These are phyloP conservation scores for Eragrostis curvula DNA, from an alignment of 176 grass and related monocot species.

Conservation along the genomic window DNA sequence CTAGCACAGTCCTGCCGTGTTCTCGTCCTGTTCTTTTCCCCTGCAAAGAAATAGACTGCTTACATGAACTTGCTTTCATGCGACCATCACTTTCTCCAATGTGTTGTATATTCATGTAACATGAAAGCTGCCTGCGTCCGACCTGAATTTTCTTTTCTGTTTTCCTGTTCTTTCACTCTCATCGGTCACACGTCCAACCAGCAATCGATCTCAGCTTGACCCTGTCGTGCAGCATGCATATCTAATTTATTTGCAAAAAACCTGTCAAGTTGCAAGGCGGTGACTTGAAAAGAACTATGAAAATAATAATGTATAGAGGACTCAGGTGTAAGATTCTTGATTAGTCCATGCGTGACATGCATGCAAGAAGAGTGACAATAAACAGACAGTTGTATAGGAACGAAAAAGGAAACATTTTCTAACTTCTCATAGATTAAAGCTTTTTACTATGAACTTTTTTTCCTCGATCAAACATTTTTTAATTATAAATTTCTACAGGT, in stretches of 20 bases:
- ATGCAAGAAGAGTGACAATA: background rate
- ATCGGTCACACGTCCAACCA: background rate
- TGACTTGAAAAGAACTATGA: background rate
- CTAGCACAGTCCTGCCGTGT: background rate
- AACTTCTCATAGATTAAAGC: background rate
- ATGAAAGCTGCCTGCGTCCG: constrained; percentile 31
- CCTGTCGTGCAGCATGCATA: constrained; percentile 3
- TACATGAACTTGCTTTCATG: constrained; percentile 40
- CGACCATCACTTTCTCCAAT: constrained; percentile 40
- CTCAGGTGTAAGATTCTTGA: background rate
- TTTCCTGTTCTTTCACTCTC: constrained; percentile 32
- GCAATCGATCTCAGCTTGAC: background rate
- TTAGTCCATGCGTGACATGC: constrained; percentile 7
- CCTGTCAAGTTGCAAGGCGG: background rate
- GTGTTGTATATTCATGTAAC: constrained; percentile 44
- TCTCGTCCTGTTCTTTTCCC: constrained; percentile 32
- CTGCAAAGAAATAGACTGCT: background rate
- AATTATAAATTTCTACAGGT: constrained; percentile 11
- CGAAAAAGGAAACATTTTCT: background rate
- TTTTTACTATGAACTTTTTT: background rate
- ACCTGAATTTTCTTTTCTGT: background rate
- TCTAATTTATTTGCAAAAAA: background rate
- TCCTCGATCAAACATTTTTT: constrained; percentile 9
- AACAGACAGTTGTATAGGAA: background rate
- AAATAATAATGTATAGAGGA: too few relatives aligned